A percentile compares a stretch with the other conserved stretches of the same genome.
Conservation (phyloP, 2,329 filamentous ascomycete species). For the Celoporthe dispersa region DNA sequence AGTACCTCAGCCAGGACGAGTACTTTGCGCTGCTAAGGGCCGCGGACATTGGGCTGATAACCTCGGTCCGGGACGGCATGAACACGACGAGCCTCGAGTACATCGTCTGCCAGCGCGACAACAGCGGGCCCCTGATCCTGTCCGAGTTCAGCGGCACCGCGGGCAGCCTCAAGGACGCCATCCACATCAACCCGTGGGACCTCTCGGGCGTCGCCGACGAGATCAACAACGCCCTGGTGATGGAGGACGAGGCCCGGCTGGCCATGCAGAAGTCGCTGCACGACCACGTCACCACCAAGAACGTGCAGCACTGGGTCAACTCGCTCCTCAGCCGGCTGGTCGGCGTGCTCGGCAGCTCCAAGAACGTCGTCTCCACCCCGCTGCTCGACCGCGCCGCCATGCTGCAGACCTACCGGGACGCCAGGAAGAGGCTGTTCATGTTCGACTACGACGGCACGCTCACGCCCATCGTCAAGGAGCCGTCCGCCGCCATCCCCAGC, state of each 20-base stretch:
- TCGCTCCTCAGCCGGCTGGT: constrained; percentile 79
- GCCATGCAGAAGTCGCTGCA: constrained; percentile 77
- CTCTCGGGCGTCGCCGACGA: constrained; percentile 80
- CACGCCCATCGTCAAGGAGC: constrained; percentile 92
- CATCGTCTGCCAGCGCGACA: constrained; percentile 86
- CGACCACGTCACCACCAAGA: constrained; percentile 82
- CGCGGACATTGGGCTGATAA: constrained; percentile 91
- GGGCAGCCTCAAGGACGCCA: constrained; percentile 80
- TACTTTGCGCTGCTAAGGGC: constrained; percentile 93
- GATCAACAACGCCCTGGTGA: constrained; percentile 80
- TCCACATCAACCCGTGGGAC: constrained; percentile 98
- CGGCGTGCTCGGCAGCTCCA: constrained; percentile 77
- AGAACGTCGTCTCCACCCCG: constrained; percentile 77
- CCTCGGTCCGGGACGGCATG: constrained; percentile 95
- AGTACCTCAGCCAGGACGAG: constrained; percentile 87
- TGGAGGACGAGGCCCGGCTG: constrained; percentile 68
- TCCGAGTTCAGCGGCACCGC: constrained; percentile 97
- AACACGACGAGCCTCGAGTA: constrained; percentile 97
- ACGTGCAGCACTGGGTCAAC: constrained; percentile 83
- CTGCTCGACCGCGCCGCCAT: constrained; percentile 76
- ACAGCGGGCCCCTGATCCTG: constrained; percentile 85
- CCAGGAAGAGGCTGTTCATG: constrained; percentile 88
- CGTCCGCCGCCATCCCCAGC: constrained; percentile 85
- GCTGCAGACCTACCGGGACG: constrained; percentile 73
- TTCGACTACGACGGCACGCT: constrained; percentile 98